phyloP scores from a whole-genome alignment of 1,139 yeast species.

The Suhomyces bokatorum region DNA sequence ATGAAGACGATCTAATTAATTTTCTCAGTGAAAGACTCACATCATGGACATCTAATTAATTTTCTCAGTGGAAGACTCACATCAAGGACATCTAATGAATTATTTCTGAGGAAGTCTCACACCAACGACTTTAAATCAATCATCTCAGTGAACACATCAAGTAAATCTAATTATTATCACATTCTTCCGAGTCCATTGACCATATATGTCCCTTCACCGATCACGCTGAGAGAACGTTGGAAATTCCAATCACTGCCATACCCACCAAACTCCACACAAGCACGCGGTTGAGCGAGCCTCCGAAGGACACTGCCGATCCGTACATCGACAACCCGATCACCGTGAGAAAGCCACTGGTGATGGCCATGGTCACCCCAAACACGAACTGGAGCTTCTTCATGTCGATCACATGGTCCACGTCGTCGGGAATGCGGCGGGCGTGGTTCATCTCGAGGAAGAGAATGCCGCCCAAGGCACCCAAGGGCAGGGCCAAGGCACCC shows the following conservation, averaged over 20 bases:
- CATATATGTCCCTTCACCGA: too few species aligned
- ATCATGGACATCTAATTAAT: too few species aligned
- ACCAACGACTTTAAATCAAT: too few species aligned
- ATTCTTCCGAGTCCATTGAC: too few species aligned
- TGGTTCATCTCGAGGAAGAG: slow-evolving; percentile 47
- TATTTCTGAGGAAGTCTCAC: too few species aligned
- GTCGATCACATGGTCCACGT: slow-evolving; percentile 24
- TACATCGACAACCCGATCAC: slow-evolving; percentile 86
- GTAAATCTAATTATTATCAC: too few species aligned
- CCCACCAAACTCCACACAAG: slow-evolving; percentile 56
- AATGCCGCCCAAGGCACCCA: slow-evolving; percentile 81
- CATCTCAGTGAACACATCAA: too few species aligned
- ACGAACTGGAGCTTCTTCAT: slow-evolving; percentile 39
- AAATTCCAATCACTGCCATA: slow-evolving; percentile 38
- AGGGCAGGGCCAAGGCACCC: slow-evolving; percentile 85
- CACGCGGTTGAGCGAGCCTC: slow-evolving; percentile 57
- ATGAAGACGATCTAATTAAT: too few species aligned
- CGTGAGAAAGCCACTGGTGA: slow-evolving; percentile 82
- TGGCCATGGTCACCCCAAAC: slow-evolving; percentile 66
- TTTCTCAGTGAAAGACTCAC: too few species aligned
- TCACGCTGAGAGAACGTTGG: slow-evolving; percentile 17
- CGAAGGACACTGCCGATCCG: slow-evolving; percentile 70
- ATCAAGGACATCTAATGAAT: too few species aligned
- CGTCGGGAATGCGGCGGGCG: slow-evolving; percentile 23
- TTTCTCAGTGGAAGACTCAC: too few species aligned